These are phyloP conservation scores for Candida quercuum DNA, from an alignment of 805 yeast species.

Conservation along the genomic window DNA sequence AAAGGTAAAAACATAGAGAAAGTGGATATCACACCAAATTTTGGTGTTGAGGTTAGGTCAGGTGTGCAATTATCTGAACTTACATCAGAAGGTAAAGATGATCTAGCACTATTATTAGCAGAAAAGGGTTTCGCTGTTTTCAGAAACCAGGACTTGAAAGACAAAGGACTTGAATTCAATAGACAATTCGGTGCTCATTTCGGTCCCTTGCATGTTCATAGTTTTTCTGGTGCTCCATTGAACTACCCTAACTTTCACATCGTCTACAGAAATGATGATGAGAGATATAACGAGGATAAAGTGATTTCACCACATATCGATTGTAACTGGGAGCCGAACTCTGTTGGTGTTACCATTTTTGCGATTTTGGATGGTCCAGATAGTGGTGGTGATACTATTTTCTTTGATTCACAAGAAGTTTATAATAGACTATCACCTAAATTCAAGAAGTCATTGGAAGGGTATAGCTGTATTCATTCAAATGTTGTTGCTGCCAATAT, in stretches of 20 bases:
- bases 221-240: slow-evolving; percentile 66
- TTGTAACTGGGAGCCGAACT: background rate
- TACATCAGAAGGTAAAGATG: slow-evolving; percentile 53
- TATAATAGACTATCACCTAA: slow-evolving; percentile 2
- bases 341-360: slow-evolving; percentile 21
- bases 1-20: slow-evolving; percentile 1
- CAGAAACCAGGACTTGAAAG: slow-evolving; percentile 60
- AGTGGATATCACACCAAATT: slow-evolving; percentile 43
- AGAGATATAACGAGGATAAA: slow-evolving; percentile 1
- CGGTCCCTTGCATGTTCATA: slow-evolving; percentile 70
- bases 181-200: slow-evolving; percentile 55
- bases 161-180: slow-evolving; percentile 41
- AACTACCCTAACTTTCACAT: slow-evolving; percentile 57
- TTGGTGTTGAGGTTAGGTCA: slow-evolving; percentile 54
- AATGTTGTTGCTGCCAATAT: slow-evolving; percentile 14
- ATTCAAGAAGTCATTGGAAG: slow-evolving; percentile 1
- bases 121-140: slow-evolving; percentile 65
- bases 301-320: background rate
- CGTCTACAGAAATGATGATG: slow-evolving; percentile 33
- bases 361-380: slow-evolving; percentile 1
- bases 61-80: slow-evolving; percentile 58
- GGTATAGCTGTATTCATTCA: slow-evolving; percentile 1
- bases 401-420: slow-evolving; percentile 1
- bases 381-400: slow-evolving; percentile 5
- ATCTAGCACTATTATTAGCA: slow-evolving; percentile 62